Percentiles rank a stretch among this genome's conserved stretches.
These are phyloP conservation scores for Mortierella antarctica DNA, from an alignment of 192 early-diverging fungal species.

Conservation along the genomic window DNA sequence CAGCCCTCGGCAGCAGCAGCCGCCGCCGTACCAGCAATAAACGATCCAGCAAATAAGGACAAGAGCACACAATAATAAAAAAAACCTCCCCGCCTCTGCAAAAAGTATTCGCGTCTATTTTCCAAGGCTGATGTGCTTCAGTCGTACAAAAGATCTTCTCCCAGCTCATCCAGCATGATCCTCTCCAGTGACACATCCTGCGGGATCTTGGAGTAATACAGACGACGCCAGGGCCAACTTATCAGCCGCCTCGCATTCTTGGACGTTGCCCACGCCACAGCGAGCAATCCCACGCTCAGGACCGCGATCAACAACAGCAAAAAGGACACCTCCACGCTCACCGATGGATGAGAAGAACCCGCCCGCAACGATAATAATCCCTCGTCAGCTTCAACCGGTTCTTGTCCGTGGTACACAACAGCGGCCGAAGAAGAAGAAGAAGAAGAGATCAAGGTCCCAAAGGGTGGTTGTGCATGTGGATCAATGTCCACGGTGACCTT, in stretches of 20 bases:
- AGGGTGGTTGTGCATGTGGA: neutral
- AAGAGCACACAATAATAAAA: no score
- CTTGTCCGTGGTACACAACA: neutral
- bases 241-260: conserved; percentile 10
- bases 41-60: no score
- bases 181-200: conserved; percentile 15
- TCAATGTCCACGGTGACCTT: neutral
- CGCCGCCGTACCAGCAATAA: no score
- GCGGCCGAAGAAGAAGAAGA: neutral
- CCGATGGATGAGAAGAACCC: no score
- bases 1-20: no score
- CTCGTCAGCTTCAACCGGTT: neutral
- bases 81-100: no score
- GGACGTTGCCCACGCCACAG: conserved; percentile 7
- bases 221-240: conserved; percentile 13
- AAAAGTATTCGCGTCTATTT: no score
- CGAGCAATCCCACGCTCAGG: conserved; percentile 6
- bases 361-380: neutral
- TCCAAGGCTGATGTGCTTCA: neutral
- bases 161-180: conserved; percentile 33
- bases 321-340: conserved; percentile 5
- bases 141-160: conserved; percentile 34
- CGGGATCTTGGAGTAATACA: conserved; percentile 27
- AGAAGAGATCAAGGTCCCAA: neutral
- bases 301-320: conserved; percentile 17